Percentiles rank a stretch among this genome's conserved stretches.
phyloP scores from a whole-genome alignment of 2,329 filamentous ascomycete species.

The Celoporthe dispersa region DNA sequence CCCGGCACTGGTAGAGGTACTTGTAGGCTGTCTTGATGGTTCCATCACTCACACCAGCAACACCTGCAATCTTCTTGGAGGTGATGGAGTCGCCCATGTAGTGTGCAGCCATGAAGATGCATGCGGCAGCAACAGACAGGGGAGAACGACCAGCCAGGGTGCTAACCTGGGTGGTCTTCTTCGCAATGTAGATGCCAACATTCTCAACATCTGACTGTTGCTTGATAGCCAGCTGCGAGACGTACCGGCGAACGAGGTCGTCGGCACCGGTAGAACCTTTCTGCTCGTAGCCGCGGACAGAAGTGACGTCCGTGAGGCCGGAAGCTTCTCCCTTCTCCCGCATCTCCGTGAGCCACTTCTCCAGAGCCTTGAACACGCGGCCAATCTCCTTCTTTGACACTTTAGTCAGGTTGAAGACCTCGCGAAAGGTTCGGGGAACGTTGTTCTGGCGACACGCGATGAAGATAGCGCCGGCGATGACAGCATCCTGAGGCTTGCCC shows the following conservation, averaged over 20 bases:
- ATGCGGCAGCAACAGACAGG: constrained; percentile 89
- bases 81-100: constrained; percentile 78
- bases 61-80: constrained; percentile 83
- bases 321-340: constrained; percentile 64
- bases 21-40: constrained; percentile 97
- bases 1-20: constrained; percentile 68
- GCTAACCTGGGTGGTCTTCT: constrained; percentile 75
- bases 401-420: constrained; percentile 91
- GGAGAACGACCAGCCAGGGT: constrained; percentile 91
- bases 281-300: constrained; percentile 71
- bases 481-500: constrained; percentile 89
- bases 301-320: constrained; percentile 56
- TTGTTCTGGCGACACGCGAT: constrained; percentile 92
- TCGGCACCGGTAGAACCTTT: constrained; percentile 79
- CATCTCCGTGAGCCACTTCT: constrained; percentile 81
- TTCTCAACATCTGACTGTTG: constrained; percentile 75
- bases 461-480: constrained; percentile 97
- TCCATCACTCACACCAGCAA: constrained; percentile 91
- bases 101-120: constrained; percentile 94
- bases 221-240: constrained; percentile 77
- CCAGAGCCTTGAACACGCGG: constrained; percentile 89
- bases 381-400: constrained; percentile 98
- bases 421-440: constrained; percentile 87
- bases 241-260: constrained; percentile 88
- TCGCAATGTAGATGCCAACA: constrained; percentile 78